Evolutionary conservation across 192 early-diverging fungal species (phyloP), one percentile per base, ranked within the genome.

Genomic region (Rhizoclosmatium sp.): DNA sequence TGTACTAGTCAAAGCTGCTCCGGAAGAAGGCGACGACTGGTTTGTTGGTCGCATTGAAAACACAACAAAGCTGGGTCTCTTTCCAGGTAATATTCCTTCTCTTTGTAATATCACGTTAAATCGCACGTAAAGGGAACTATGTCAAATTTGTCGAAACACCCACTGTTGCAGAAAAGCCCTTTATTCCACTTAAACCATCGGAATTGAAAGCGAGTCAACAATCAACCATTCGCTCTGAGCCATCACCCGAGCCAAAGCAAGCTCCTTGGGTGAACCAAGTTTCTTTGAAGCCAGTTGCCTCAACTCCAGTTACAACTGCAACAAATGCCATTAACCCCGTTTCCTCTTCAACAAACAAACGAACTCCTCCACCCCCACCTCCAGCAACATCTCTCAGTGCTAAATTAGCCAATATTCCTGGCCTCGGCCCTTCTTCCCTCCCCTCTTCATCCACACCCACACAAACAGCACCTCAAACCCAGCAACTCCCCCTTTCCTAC

Each of bases 11-110:
- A 69, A 21, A 12, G 2, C 51, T 39, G 78, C 78, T 47, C 85
- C 88, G 2, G 80, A 81, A 23, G 89, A 92, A 77, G 87, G 74
- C 2, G 69, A 85, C 16, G 91, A 84, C 41, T 92, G 91, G 91
- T 82, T 83, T n/a, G 71, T 81, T 58, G 91, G 91, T n/a, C 72
- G 75, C 41, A 41, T 91, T 23, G 77, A 89, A 59, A 69, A 80
- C 1, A 87, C 85, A 14, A 73, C 80, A 2, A 67, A 75, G n/a
- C 69, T 81, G 41, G 91, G 91, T 2, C 66, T 91, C 16, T 92
- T 92, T 73, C 91, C 91, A 44, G 83, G 82, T 48, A 92, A 92
- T 71, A 90, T 31, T 31, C 31, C 31, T 31, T 31, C 31, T 0
- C 31, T 31, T 31, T 31, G 31, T 31, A 31, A 0, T 31, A 31